Percentiles rank a stretch among this genome's conserved stretches.
phyloP scores from a whole-genome alignment of 257 asterid species.

The Fraxinus cuspidata region DNA sequence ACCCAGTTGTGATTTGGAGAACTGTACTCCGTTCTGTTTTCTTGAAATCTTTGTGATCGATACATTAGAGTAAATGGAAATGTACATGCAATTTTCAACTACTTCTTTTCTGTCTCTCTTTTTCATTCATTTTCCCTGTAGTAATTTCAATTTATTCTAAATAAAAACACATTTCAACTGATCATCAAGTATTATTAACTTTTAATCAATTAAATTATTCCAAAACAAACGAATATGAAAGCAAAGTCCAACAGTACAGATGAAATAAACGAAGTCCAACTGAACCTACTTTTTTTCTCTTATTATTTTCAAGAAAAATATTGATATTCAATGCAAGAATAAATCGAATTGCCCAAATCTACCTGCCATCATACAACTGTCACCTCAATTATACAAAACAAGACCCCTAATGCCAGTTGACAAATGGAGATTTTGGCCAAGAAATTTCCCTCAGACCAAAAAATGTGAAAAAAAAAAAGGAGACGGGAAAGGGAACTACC shows the following conservation, averaged over 20 bases:
- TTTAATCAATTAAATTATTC: neutral
- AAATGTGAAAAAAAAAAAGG: too few species aligned
- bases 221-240: neutral
- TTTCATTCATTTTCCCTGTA: neutral
- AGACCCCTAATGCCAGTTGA: constrained; percentile 11
- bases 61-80: constrained; percentile 36
- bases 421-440: neutral
- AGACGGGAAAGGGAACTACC: constrained; percentile 35
- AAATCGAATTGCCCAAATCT: constrained; percentile 8
- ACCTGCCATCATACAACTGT: constrained; percentile 17
- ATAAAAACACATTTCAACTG: neutral
- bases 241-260: neutral
- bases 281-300: neutral
- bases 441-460: neutral
- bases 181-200: neutral
- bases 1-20: constrained; percentile 27
- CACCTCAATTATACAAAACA: constrained; percentile 24
- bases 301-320: neutral
- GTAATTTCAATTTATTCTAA: neutral
- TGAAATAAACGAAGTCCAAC: neutral
- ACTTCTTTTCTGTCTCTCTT: neutral
- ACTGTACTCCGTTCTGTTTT: constrained; percentile 23
- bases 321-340: constrained; percentile 8
- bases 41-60: constrained; percentile 33
- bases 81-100: constrained; percentile 22